Evolutionary conservation across 495 filamentous ascomycete species (phyloP).

Genomic region (Bacidia rubella): DNA sequence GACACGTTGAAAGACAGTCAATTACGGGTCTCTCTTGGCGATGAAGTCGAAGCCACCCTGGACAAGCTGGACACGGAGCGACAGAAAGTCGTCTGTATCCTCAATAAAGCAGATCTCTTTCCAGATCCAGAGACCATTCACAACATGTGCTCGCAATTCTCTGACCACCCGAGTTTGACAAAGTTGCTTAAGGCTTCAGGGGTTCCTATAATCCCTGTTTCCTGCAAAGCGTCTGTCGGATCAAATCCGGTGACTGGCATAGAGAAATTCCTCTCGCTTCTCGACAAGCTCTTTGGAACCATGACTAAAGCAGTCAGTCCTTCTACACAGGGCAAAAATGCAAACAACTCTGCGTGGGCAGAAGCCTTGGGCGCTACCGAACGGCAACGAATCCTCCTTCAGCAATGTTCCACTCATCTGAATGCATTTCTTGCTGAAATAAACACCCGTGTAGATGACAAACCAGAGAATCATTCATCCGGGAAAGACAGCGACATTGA

Average conservation of each 20-base stretch:
- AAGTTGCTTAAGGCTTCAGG: conserved; percentile 2
- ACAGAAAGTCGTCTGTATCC: conserved; percentile 43
- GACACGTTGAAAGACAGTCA: conserved; percentile 27
- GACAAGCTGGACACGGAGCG: conserved; percentile 4
- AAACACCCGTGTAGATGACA: not conserved
- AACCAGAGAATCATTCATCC: conserved; percentile 23
- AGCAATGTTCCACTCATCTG: conserved; percentile 54
- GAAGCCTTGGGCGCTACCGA: conserved; percentile 83
- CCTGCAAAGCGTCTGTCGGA: conserved; percentile 38
- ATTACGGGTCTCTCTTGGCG: conserved; percentile 23
- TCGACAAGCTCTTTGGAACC: conserved; percentile 53
- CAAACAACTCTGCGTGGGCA: conserved; percentile 49
- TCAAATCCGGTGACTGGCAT: conserved; percentile 40
- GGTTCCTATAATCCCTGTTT: conserved; percentile 43
- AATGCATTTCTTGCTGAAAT: conserved; percentile 47
- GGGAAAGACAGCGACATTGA: conserved; percentile 40
- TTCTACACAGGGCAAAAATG: conserved; percentile 25
- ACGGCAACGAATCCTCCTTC: conserved; percentile 71
- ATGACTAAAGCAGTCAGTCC: conserved; percentile 51
- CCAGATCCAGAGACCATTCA: conserved; percentile 1
- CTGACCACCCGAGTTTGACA: not conserved
- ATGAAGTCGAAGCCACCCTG: conserved; percentile 14
- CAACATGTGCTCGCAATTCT: not conserved
- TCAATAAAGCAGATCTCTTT: conserved; percentile 34
- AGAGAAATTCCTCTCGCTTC: conserved; percentile 48